These are phyloP conservation scores for Trapa bicornis DNA, from an alignment of 345 rosid genomes.

Conservation along the genomic window DNA sequence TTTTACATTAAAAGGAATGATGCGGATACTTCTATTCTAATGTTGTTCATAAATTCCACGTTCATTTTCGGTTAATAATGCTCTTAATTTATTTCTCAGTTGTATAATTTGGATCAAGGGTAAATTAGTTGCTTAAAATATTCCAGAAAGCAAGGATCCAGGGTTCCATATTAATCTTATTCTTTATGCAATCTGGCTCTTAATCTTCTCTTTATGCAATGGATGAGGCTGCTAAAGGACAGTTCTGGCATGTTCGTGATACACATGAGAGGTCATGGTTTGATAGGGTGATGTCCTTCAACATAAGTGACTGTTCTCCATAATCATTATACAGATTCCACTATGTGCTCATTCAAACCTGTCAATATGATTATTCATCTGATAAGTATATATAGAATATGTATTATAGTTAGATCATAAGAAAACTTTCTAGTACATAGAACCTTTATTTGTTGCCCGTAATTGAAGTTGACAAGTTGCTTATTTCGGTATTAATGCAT, in stretches of 20 bases:
- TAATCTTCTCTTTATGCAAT: background rate
- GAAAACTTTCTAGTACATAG: background rate
- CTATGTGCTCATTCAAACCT: conserved; percentile 29
- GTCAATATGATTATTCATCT: background rate
- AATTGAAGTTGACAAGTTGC: background rate
- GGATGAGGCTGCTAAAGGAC: conserved; percentile 85
- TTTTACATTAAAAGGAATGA: conserved; percentile 84
- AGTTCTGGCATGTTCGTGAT: conserved; percentile 72
- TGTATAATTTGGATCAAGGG: background rate
- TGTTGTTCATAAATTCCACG: background rate
- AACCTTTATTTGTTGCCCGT: background rate
- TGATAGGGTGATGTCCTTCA: conserved; percentile 95
- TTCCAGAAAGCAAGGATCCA: background rate
- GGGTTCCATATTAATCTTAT: background rate
- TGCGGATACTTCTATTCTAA: conserved; percentile 35
- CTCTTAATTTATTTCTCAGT: background rate
- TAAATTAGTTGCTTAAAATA: background rate
- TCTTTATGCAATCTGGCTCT: background rate
- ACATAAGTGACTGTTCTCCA: conserved; percentile 80
- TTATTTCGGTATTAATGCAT: background rate
- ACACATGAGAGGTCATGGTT: conserved; percentile 72
- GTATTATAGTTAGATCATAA: background rate
- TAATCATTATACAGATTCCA: conserved; percentile 89
- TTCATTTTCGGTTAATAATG: background rate
- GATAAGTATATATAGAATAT: background rate